These are phyloP conservation scores for Tulasnella sp. DNA, from an alignment of 768 basidiomycete genomes.

Conservation along the genomic window DNA sequence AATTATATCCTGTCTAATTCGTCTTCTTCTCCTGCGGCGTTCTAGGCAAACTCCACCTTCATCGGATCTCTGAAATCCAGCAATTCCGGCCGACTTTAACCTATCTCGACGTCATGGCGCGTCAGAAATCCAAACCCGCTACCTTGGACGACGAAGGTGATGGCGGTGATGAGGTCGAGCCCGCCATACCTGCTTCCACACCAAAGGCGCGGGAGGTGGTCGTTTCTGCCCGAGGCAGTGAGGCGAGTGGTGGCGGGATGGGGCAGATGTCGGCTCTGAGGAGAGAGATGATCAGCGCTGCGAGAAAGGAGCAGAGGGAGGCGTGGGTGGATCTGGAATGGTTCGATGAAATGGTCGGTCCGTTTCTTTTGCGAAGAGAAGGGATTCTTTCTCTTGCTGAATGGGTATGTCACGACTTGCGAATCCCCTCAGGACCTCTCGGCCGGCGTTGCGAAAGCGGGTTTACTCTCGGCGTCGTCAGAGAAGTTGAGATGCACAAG, in stretches of 20 bases:
- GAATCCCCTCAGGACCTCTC: no score
- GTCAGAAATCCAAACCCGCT: slow-evolving; percentile 40
- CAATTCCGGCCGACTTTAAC: slow-evolving; percentile 76
- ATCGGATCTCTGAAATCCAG: slow-evolving; percentile 66
- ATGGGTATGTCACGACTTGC: no score
- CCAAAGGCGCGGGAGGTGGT: slow-evolving; percentile 20
- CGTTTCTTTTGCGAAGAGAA: no score
- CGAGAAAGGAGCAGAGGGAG: slow-evolving; percentile 69
- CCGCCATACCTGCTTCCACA: slow-evolving; percentile 51
- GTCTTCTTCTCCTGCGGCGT: no score
- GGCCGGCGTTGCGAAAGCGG: no score
- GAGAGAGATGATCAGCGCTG: slow-evolving; percentile 64
- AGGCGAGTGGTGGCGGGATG: slow-evolving; percentile 25
- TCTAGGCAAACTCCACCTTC: slow-evolving; percentile 63
- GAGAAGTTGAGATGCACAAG: no score
- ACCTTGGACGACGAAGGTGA: slow-evolving; percentile 18
- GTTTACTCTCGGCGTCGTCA: no score
- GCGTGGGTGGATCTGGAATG: slow-evolving; percentile 60
- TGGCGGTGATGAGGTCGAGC: slow-evolving; percentile 42
- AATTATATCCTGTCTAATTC: no score
- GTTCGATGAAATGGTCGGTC: slow-evolving; percentile 49
- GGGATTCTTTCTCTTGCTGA: no score
- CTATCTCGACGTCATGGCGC: slow-evolving; percentile 62
- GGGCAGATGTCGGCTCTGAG: slow-evolving; percentile 60
- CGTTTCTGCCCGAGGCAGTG: slow-evolving; percentile 12